Conservation (phyloP, 2,329 filamentous ascomycete genomes). For the Purpureocillium lavendulum region DNA sequence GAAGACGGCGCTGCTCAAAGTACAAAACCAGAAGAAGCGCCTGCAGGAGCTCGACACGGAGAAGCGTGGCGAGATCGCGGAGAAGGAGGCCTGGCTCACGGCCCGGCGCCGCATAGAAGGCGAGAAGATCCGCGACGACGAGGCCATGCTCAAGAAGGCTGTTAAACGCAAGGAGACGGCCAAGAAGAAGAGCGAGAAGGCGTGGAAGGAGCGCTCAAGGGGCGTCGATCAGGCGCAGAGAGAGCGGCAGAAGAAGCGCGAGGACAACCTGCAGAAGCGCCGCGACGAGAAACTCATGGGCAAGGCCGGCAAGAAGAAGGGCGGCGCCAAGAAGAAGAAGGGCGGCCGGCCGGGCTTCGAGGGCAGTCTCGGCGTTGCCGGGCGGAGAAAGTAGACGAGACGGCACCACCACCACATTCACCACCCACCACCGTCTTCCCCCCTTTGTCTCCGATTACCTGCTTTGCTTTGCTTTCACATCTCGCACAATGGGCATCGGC, state of each 20-base stretch:
- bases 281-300: slow-evolving; percentile 62
- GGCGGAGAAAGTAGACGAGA: slow-evolving; percentile 34
- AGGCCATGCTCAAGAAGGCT: slow-evolving; percentile 81
- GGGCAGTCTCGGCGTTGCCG: slow-evolving; percentile 52
- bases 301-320: slow-evolving; percentile 52
- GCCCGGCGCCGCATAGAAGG: slow-evolving; percentile 84
- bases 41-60: slow-evolving; percentile 66
- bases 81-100: slow-evolving; percentile 91
- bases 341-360: slow-evolving; percentile 59
- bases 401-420: neutral
- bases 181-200: slow-evolving; percentile 87
- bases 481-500: too few relatives aligned
- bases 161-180: slow-evolving; percentile 84
- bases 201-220: slow-evolving; percentile 69
- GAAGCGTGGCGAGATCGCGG: slow-evolving; percentile 78
- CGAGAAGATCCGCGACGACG: slow-evolving; percentile 82
- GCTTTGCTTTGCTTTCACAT: too few relatives aligned
- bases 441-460: too few relatives aligned
- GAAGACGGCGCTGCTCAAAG: slow-evolving; percentile 75
- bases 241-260: slow-evolving; percentile 72
- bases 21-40: slow-evolving; percentile 79
- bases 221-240: slow-evolving; percentile 69
- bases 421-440: too few relatives aligned
- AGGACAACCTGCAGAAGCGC: slow-evolving; percentile 68
- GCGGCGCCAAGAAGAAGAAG: slow-evolving; percentile 34